Evolutionary conservation across 805 yeast species (phyloP).

Genomic region (Ogataea philodendri): DNA sequence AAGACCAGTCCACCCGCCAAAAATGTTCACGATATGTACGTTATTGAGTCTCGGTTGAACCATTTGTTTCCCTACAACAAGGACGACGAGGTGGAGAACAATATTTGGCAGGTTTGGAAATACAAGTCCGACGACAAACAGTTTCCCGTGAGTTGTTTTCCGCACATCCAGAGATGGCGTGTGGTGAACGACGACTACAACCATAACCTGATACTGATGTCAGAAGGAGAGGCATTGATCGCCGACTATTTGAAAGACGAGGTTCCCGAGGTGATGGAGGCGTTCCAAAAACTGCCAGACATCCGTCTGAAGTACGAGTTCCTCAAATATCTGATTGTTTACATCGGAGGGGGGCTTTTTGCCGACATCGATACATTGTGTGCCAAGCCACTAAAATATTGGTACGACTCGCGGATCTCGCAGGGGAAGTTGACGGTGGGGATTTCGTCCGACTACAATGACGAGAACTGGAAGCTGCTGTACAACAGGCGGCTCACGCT

Average conservation of each 20-base stretch:
- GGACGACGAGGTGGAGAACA: slow-evolving; percentile 26
- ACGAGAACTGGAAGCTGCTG: slow-evolving; percentile 31
- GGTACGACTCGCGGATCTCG: slow-evolving; percentile 28
- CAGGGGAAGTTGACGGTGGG: slow-evolving; percentile 31
- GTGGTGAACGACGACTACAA: slow-evolving; percentile 22
- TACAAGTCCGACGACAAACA: slow-evolving; percentile 23
- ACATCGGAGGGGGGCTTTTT: slow-evolving; percentile 52
- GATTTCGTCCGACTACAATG: slow-evolving; percentile 32
- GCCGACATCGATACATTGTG: slow-evolving; percentile 55
- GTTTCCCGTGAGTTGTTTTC: slow-evolving; percentile 17
- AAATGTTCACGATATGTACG: slow-evolving; percentile 24
- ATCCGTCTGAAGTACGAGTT: slow-evolving; percentile 50
- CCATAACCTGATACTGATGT: slow-evolving; percentile 22
- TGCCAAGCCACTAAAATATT: slow-evolving; percentile 39
- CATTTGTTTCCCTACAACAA: slow-evolving; percentile 27
- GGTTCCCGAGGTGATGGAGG: slow-evolving; percentile 47
- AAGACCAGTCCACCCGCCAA: slow-evolving; percentile 19
- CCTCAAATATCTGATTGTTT: slow-evolving; percentile 48
- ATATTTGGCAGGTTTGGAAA: slow-evolving; percentile 33
- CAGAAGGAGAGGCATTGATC: slow-evolving; percentile 19
- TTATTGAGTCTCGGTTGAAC: slow-evolving; percentile 28
- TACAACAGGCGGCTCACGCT: slow-evolving; percentile 35
- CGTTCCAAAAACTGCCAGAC: slow-evolving; percentile 48
- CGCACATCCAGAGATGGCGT: slow-evolving; percentile 26
- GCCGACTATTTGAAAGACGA: slow-evolving; percentile 19